Percentiles rank a stretch among this genome's conserved stretches.
phyloP scores from a whole-genome alignment of 2,329 filamentous ascomycete genomes.

The Graphilbum sp. region DNA sequence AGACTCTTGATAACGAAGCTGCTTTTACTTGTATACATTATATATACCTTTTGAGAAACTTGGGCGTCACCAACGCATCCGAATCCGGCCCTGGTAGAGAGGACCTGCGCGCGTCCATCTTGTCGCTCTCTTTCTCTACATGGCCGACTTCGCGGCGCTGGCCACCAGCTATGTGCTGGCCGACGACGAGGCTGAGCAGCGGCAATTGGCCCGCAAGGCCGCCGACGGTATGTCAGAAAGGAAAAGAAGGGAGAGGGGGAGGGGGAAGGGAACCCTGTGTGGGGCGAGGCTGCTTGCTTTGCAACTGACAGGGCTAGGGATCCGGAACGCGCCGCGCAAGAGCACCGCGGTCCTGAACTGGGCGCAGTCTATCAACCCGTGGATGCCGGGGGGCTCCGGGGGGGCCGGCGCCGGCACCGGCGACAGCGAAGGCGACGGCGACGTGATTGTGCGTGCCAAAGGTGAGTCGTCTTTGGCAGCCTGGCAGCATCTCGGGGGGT shows the following conservation, averaged over 20 bases:
- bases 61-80: too few species aligned
- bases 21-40: too few species aligned
- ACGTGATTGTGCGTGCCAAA: slow-evolving; percentile 37
- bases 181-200: slow-evolving; percentile 10
- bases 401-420: too few species aligned
- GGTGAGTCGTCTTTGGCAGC: slow-evolving; percentile 15
- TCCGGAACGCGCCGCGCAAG: slow-evolving; percentile 9
- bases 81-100: too few species aligned
- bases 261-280: too few species aligned
- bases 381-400: slow-evolving; percentile 19
- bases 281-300: too few species aligned
- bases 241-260: too few species aligned
- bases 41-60: too few species aligned
- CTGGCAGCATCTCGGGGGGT: not conserved
- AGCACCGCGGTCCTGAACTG: slow-evolving; percentile 11
- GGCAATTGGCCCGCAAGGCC: slow-evolving; percentile 7
- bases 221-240: slow-evolving; percentile 9
- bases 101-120: too few species aligned
- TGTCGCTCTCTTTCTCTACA: too few species aligned
- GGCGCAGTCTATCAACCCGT: slow-evolving; percentile 16
- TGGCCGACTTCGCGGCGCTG: slow-evolving; percentile 12
- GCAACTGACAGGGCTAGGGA: slow-evolving; percentile 8
- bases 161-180: slow-evolving; percentile 13
- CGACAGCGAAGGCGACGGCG: slow-evolving; percentile 14
- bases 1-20: too few species aligned